Conservation (phyloP, 176 grass and related monocot genomes). For the bread wheat (Triticum aestivum) region DNA sequence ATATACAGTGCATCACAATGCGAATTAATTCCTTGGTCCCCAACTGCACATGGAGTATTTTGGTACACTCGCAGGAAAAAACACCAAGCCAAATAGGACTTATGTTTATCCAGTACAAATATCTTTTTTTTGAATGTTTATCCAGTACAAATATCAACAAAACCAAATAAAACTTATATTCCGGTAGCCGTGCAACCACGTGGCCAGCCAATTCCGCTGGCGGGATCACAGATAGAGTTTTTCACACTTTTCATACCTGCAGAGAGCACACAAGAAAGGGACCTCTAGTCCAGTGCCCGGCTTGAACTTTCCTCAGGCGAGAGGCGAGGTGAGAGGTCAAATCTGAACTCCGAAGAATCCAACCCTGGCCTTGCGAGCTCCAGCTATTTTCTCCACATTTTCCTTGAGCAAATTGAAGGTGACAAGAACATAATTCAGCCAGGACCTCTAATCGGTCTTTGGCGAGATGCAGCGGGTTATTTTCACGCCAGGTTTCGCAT, state of each 20-base stretch:
- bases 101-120: background rate
- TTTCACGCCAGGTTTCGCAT: background rate
- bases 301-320: background rate
- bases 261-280: conserved; percentile 16
- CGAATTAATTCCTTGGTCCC: background rate
- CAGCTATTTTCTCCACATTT: conserved; percentile 31
- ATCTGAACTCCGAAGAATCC: conserved; percentile 21
- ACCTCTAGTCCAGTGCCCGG: conserved; percentile 8
- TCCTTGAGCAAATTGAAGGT: conserved; percentile 12
- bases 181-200: conserved; percentile 1
- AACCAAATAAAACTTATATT: background rate
- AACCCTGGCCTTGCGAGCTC: background rate
- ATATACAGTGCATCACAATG: background rate
- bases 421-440: background rate
- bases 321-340: background rate
- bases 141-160: background rate
- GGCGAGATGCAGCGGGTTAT: background rate
- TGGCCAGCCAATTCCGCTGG: conserved; percentile 6
- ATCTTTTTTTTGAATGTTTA: background rate
- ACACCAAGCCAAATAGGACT: background rate
- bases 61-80: background rate
- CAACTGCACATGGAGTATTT: background rate
- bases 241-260: background rate
- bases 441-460: background rate
- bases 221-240: conserved; percentile 1